Evolutionary conservation across 2,329 filamentous ascomycete genomes (phyloP).

Genomic region (Epichloe elymi): DNA sequence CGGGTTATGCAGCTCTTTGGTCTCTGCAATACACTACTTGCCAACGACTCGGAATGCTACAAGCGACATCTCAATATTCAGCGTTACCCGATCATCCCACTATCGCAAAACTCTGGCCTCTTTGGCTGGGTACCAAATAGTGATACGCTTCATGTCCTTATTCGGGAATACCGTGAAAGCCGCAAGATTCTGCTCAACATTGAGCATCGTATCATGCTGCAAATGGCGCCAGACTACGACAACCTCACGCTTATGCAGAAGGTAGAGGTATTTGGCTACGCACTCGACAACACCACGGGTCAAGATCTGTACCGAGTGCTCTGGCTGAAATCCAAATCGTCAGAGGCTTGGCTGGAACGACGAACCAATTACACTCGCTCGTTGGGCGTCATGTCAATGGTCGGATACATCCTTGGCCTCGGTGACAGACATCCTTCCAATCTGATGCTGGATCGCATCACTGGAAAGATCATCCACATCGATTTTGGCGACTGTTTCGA

Average conservation of each 20-base stretch:
- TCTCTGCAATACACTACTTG: constrained; percentile 86
- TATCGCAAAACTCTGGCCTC: constrained; percentile 92
- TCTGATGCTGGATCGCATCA: constrained; percentile 89
- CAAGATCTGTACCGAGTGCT: constrained; percentile 96
- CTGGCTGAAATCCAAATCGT: constrained; percentile 98
- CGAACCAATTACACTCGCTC: constrained; percentile 98
- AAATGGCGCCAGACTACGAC: constrained; percentile 99
- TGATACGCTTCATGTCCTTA: constrained; percentile 91
- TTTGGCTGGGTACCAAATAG: constrained; percentile 96
- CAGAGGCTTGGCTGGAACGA: constrained; percentile 92
- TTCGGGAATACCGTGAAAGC: constrained; percentile 93
- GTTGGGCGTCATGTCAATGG: constrained; percentile 99
- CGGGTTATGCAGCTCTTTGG: constrained; percentile 99
- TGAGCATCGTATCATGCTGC: constrained; percentile 98
- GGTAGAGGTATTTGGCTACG: constrained; percentile 98
- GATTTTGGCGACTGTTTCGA: constrained; percentile 99
- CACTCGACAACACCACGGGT: constrained; percentile 95
- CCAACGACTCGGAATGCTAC: constrained; percentile 89
- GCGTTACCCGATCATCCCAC: constrained; percentile 86
- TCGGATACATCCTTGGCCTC: constrained; percentile 95
- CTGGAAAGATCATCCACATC: constrained; percentile 95
- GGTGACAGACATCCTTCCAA: constrained; percentile 97
- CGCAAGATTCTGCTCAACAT: constrained; percentile 97
- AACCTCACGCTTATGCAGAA: constrained; percentile 99
- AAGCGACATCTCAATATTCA: constrained; percentile 96